phyloP scores from a whole-genome alignment of 2,329 filamentous ascomycete species.

The Alternaria dauci region DNA sequence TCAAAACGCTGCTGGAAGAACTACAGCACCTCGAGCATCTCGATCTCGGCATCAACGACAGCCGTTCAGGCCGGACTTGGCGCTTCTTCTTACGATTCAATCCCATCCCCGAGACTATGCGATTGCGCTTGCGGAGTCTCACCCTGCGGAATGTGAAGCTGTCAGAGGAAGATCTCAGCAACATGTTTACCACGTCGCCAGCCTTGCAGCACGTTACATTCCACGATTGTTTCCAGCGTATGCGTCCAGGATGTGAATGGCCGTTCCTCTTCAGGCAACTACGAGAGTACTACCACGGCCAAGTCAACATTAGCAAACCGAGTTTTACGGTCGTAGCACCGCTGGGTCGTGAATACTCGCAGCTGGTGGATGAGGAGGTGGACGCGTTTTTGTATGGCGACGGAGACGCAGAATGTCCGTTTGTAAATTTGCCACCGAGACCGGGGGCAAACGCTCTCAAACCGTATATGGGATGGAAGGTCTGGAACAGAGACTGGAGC shows the following conservation, averaged over 20 bases:
- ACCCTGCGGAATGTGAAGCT: slow-evolving; percentile 2
- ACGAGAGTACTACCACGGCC: neutral
- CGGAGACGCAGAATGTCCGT: slow-evolving; percentile 10
- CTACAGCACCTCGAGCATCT: slow-evolving; percentile 21
- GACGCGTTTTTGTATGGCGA: slow-evolving; percentile 16
- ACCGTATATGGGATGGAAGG: slow-evolving; percentile 18
- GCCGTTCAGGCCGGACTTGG: neutral
- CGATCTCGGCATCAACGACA: slow-evolving; percentile 16
- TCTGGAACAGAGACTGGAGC: slow-evolving; percentile 13
- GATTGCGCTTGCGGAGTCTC: neutral
- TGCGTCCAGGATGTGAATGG: neutral
- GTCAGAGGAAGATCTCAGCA: neutral
- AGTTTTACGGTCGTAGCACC: slow-evolving; percentile 1
- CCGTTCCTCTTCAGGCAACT: neutral
- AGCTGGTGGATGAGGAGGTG: slow-evolving; percentile 18
- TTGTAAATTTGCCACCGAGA: neutral
- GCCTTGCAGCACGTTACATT: slow-evolving; percentile 5
- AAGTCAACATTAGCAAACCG: neutral
- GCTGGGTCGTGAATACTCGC: neutral
- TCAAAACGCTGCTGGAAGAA: slow-evolving; percentile 3
- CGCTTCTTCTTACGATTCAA: neutral
- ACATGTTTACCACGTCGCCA: neutral
- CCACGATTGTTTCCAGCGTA: neutral
- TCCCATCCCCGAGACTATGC: slow-evolving; percentile 8
- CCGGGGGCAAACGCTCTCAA: neutral